Percentiles rank a stretch among this genome's conserved stretches.
Evolutionary conservation across 495 filamentous ascomycete genomes (phyloP).

Genomic region (Cercophora sp.): DNA sequence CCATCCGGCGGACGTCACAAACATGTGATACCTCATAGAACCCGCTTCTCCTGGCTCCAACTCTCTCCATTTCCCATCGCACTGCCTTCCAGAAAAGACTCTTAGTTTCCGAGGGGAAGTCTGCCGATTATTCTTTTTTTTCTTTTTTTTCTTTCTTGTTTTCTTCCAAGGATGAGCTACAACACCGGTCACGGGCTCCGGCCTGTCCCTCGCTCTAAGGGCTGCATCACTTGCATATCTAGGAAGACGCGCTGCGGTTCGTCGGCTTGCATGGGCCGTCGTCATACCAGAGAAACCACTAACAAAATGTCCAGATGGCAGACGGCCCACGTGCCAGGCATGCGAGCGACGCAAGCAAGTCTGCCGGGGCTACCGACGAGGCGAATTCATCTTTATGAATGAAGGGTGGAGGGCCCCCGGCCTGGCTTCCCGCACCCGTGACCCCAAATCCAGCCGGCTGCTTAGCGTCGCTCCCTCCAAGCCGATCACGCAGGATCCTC

Average conservation of each 20-base stretch:
- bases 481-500: not conserved
- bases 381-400: slow-evolving; percentile 6
- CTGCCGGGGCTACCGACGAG: slow-evolving; percentile 2
- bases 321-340: not conserved
- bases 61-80: not conserved
- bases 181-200: no score
- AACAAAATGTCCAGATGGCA: not conserved
- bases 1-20: no score
- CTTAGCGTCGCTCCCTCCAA: not conserved
- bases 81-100: slow-evolving; percentile 1
- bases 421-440: not conserved
- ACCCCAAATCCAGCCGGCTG: not conserved
- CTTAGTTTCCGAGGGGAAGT: no score
- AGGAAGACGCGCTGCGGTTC: slow-evolving; percentile 5
- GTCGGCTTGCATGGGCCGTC: no score
- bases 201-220: slow-evolving; percentile 3
- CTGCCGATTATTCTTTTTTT: no score
- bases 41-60: no score
- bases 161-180: no score
- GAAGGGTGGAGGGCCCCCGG: slow-evolving; percentile 2
- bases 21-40: not conserved
- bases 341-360: slow-evolving; percentile 2
- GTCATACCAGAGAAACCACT: not conserved
- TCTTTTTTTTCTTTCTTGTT: no score
- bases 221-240: slow-evolving; percentile 3